A percentile compares a stretch with the other conserved stretches of the same genome.
Conservation (phyloP, 2,329 filamentous ascomycete genomes). For the Penicillium olsonii region DNA sequence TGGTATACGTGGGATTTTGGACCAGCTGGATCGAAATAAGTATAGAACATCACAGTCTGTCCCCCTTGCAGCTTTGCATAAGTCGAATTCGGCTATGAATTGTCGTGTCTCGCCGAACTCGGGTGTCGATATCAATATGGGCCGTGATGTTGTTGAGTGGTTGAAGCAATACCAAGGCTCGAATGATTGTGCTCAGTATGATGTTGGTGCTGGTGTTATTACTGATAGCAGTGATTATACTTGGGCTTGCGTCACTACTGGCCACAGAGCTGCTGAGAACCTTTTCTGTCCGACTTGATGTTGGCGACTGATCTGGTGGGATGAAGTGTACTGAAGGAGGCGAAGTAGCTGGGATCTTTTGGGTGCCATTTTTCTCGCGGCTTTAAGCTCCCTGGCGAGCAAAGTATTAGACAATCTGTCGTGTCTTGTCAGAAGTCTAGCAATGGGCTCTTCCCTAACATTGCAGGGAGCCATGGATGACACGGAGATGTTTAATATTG, state of each 20-base stretch:
- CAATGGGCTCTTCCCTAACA: no score
- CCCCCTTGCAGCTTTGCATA: background rate
- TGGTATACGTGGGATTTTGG: background rate
- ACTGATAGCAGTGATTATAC: background rate
- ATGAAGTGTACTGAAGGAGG: background rate
- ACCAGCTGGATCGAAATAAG: background rate
- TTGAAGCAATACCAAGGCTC: background rate
- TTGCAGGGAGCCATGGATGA: no score
- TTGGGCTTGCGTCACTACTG: conserved; percentile 1
- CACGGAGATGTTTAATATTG: no score
- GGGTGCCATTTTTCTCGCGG: no score
- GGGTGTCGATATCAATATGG: background rate
- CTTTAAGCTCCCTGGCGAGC: no score
- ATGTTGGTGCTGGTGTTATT: background rate
- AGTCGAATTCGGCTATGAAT: conserved; percentile 1
- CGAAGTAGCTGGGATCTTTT: no score
- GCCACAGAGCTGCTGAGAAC: background rate
- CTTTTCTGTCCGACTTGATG: background rate
- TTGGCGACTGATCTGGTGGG: background rate
- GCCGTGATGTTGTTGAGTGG: background rate
- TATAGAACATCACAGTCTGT: background rate
- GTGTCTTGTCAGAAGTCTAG: no score
- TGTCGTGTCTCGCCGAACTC: background rate
- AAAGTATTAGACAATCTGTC: no score
- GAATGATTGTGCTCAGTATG: background rate